phyloP scores from a whole-genome alignment of 2,329 filamentous ascomycete genomes.

The Cercospora sp. region DNA sequence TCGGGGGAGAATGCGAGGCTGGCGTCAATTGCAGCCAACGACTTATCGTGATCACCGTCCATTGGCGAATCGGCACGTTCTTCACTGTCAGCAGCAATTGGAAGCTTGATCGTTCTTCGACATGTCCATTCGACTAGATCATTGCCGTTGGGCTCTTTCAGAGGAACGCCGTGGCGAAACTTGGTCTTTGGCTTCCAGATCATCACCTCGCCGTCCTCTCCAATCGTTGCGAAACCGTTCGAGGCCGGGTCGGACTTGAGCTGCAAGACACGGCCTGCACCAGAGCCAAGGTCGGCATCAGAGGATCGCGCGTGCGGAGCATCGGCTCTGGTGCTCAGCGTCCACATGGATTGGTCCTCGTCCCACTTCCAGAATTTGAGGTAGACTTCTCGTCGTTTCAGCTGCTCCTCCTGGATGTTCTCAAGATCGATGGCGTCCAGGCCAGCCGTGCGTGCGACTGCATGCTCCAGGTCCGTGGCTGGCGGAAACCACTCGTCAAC shows the following conservation, averaged over 20 bases:
- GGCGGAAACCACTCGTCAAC: constrained; percentile 88
- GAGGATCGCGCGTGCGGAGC: constrained; percentile 64
- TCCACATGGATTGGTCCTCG: constrained; percentile 59
- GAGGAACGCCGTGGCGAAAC: constrained; percentile 65
- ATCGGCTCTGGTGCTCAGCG: constrained; percentile 80
- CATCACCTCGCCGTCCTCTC: constrained; percentile 73
- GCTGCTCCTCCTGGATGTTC: constrained; percentile 44
- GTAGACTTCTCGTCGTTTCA: constrained; percentile 67
- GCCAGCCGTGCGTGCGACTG: constrained; percentile 42
- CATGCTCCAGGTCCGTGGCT: constrained; percentile 62
- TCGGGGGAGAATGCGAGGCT: constrained; percentile 78
- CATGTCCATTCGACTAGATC: constrained; percentile 74
- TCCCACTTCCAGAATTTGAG: constrained; percentile 87
- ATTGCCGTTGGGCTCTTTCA: constrained; percentile 59
- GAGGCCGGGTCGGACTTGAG: constrained; percentile 69
- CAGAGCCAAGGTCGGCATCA: constrained; percentile 23
- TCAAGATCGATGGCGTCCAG: constrained; percentile 36
- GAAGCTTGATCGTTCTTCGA: constrained; percentile 54
- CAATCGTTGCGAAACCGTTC: constrained; percentile 78
- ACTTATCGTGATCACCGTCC: constrained; percentile 40
- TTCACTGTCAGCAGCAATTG: constrained; percentile 33
- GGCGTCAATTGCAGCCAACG: constrained; percentile 49
- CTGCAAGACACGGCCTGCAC: constrained; percentile 64
- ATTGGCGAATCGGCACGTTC: constrained; percentile 33
- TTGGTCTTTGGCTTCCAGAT: constrained; percentile 78